Evolutionary conservation across 345 rosid genomes (phyloP), one percentile per base, ranked within the genome.

Genomic region (Arabis alpina): DNA sequence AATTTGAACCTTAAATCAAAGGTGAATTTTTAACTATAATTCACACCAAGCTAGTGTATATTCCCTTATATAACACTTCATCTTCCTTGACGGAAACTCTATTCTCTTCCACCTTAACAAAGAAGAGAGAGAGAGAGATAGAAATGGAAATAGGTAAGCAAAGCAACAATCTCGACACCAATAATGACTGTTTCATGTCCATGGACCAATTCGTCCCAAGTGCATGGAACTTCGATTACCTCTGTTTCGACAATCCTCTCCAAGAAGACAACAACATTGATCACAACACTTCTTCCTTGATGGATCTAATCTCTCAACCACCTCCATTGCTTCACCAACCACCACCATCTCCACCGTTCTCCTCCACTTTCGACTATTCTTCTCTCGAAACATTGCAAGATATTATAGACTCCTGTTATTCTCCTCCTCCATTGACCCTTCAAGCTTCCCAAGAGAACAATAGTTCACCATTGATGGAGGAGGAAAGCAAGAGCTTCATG

Each of bases 191-290:
- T 63, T 28, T 19, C 36, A 45, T 49, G 14, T 37, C 58, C 15
- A 45, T 68, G 61, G 61, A 66, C 42, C 40, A 80, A 40, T 68
- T 80, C 71, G 64, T 71, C 64, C 74, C 80, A 14, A 77, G 25
- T 59, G 80, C 72, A 13, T 80, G 84, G 86, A 81, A 54, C 76
- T 73, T 82, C 15, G 82, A 88, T 70, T 55, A 76, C 54, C 4
- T 44, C 9, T 61, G 41, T 80, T 79, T 80, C 4, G 74, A 62
- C 54, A 45, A 15, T 7, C 6, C 44, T 32, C 14, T 67, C 45
- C 15, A 30, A 30, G 54, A 45, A 11, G 41, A 32, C 36, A 15
- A 45, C 15, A 64, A 43, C 54, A 19, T 44, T 12, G 44, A 54
- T 54, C 62, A 54, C 30, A 34, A 2, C 51, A 60, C 25, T 42